phyloP scores from a whole-genome alignment of 208 protist species.

The Angomonas ambiguus region DNA sequence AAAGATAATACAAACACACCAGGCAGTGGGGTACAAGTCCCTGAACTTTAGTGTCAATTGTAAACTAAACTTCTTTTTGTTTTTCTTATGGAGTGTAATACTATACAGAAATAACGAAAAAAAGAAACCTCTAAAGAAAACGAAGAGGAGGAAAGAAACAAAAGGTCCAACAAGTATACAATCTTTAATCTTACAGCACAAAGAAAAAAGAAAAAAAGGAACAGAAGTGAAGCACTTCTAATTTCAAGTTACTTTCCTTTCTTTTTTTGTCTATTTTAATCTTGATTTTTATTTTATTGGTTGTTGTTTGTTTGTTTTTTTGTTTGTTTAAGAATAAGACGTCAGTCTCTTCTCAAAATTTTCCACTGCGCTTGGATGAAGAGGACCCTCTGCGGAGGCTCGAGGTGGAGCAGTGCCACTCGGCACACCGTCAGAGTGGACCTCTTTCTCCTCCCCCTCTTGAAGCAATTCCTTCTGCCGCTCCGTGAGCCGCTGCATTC shows the following conservation, averaged over 20 bases:
- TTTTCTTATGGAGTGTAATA: neutral
- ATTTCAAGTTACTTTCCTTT: neutral
- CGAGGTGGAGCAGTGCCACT: neutral
- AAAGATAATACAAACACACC: no score
- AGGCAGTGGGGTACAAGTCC: no score
- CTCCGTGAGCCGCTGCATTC: no score
- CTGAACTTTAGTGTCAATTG: neutral
- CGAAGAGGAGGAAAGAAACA: constrained; percentile 5
- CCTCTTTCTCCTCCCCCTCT: neutral
- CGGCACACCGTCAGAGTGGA: neutral
- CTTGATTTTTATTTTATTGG: no score
- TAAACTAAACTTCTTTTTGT: no score
- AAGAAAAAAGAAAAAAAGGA: constrained; percentile 1
- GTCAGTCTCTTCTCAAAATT: constrained; percentile 1
- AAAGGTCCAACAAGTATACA: no score
- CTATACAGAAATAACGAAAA: neutral
- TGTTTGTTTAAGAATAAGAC: no score
- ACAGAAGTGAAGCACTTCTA: neutral
- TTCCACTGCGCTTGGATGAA: neutral
- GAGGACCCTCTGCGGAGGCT: neutral
- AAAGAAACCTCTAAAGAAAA: constrained; percentile 1
- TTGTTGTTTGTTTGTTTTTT: no score
- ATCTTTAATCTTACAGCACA: neutral
- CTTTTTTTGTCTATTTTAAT: neutral
- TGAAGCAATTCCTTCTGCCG: neutral